Conservation (phyloP, 1,284 basidiomycete species). For the Caloboletus firmus region DNA sequence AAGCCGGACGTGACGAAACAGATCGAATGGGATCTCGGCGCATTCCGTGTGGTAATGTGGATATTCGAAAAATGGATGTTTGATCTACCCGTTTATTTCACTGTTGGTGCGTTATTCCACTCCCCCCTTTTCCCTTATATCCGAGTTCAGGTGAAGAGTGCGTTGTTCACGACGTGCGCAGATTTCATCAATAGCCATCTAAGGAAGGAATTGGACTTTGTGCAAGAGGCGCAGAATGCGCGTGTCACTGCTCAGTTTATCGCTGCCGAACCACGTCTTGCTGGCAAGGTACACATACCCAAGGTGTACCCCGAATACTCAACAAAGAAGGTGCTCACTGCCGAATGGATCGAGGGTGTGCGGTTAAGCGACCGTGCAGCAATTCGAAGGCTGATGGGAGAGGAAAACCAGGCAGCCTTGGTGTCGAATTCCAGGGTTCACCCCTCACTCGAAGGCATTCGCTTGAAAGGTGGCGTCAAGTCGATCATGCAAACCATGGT, state of each 20-base stretch:
- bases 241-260: constrained; percentile 58
- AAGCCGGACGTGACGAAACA: constrained; percentile 85
- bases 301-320: constrained; percentile 72
- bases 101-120: constrained; percentile 52
- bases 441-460: constrained; percentile 29
- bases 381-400: constrained; percentile 59
- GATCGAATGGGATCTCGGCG: constrained; percentile 78
- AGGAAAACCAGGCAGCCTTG: constrained; percentile 27
- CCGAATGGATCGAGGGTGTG: constrained; percentile 85
- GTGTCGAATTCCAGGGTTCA: constrained; percentile 7
- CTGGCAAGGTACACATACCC: constrained; percentile 76
- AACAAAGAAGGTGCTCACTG: constrained; percentile 77
- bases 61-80: constrained; percentile 73
- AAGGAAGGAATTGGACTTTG: constrained; percentile 78
- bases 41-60: constrained; percentile 69
- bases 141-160: neutral
- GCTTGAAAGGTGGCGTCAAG: constrained; percentile 62
- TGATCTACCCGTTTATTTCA: constrained; percentile 74
- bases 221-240: constrained; percentile 71
- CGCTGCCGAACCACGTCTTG: constrained; percentile 62
- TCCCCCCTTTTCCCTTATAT: neutral
- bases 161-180: constrained; percentile 23
- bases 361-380: constrained; percentile 69
- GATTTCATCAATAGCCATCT: constrained; percentile 84
- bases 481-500: constrained; percentile 79